Base-by-base conservation (phyloP, 2,329 filamentous ascomycete species). In the Clonostachys sp. region DNA sequence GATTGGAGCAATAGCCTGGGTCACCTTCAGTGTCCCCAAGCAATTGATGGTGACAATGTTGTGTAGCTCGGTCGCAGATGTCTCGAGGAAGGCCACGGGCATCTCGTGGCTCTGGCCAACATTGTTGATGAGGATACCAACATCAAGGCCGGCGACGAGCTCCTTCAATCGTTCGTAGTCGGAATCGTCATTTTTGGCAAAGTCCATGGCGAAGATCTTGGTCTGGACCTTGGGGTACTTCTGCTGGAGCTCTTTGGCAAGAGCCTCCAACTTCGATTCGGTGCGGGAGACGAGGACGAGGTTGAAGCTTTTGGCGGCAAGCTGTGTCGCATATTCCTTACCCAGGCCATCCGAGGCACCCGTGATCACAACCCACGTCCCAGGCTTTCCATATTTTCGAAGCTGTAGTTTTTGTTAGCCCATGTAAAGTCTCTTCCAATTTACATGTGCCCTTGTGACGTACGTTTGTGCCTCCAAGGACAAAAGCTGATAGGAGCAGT, bases 21-120 rank as follows among this genome's bases (percentile, higher is more conserved):
- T 99, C 45, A 91, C 85, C 62, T 89, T 87, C 35, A 99, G 79
- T 1, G 94, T 99, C 41, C 87, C 92, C 52, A 87, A 74, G 71
- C 92, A 96, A 73, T 99, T 99, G 78, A 99, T 91, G 45, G 85
- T 91, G 68, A 99, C 85, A 60, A 99, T 99, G 62, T 89, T 84
- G 60, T 86, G 79, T 62, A 99, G 81, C 72, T 97, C 94, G 50
- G 86, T 75, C 61, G 83, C 78, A 12, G 83, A 70, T 1, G 92
- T 97, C 59, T 89, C 80, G 44, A 87, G 73, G 71, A 99, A 99
- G 0, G 91, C 80, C 1, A 95, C 90, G 3, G 94, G 94, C 47
- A 97, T 96, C 66, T 78, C 86, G 75, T 99, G 94, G 68, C 88
- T 95, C 66, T 91, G 86, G 54, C 94, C 94, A 47, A 99, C 94